Percentiles rank a stretch among this genome's conserved stretches.
phyloP scores from a whole-genome alignment of 1,284 basidiomycete species.

The Microbotryum violaceum region DNA sequence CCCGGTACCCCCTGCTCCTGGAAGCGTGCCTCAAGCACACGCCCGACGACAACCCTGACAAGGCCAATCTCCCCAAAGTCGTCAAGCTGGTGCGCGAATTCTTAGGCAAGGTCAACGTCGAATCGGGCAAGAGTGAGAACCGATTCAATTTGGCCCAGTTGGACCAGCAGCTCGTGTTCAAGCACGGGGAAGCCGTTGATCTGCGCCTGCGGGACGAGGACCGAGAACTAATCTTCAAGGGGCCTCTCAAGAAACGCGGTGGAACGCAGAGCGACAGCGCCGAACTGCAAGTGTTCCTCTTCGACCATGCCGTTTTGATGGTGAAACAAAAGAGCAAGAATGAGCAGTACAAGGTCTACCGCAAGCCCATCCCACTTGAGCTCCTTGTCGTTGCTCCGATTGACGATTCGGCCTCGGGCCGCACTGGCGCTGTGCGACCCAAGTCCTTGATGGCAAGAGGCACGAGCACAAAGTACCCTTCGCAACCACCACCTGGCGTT shows the following conservation, averaged over 20 bases:
- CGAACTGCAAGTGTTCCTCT: slow-evolving; percentile 87
- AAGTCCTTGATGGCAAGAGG: slow-evolving; percentile 48
- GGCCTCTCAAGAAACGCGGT: slow-evolving; percentile 84
- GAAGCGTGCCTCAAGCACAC: slow-evolving; percentile 92
- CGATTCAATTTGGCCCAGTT: slow-evolving; percentile 85
- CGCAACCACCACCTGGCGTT: slow-evolving; percentile 26
- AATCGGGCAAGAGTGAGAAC: slow-evolving; percentile 87
- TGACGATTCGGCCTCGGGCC: slow-evolving; percentile 51
- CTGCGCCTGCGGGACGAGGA: slow-evolving; percentile 76
- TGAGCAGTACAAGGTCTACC: slow-evolving; percentile 89
- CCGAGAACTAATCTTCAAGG: slow-evolving; percentile 88
- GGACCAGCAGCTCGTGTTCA: slow-evolving; percentile 77
- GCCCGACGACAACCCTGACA: slow-evolving; percentile 82
- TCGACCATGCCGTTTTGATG: slow-evolving; percentile 94
- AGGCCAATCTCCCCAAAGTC: slow-evolving; percentile 67
- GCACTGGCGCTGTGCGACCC: slow-evolving; percentile 38
- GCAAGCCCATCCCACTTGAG: slow-evolving; percentile 94
- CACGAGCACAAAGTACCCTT: slow-evolving; percentile 18
- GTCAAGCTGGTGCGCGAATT: slow-evolving; percentile 75
- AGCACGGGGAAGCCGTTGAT: slow-evolving; percentile 77
- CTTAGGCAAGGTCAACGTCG: slow-evolving; percentile 79
- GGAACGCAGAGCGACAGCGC: slow-evolving; percentile 66
- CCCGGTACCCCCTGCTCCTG: slow-evolving; percentile 86
- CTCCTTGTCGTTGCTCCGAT: slow-evolving; percentile 76
- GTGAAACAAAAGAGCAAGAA: slow-evolving; percentile 85